Evolutionary conservation across 108 stramenopile genomes (phyloP), one percentile per base, ranked within the genome.

Genomic region (Chaetoceros muelleri): DNA sequence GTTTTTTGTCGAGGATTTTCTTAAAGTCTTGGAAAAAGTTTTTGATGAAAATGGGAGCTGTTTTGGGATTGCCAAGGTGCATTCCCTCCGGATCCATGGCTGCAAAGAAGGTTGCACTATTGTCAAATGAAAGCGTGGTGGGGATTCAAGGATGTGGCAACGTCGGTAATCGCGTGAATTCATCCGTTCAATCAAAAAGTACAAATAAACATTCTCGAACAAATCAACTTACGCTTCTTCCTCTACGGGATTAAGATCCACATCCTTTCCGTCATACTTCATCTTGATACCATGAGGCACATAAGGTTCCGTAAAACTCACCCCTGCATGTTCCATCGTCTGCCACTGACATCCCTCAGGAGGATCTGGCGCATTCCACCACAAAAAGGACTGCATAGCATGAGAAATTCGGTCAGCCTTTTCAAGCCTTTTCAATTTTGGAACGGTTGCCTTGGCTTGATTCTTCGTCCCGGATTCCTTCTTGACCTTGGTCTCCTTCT

Each of bases 21-120:
- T 70, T 66, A 53, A 96, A 99, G 67, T 98, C 97, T 22, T 69
- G 64, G 62, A 96, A 97, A 69, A 96, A 99, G 59, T 99, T 99
- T 53, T 90, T 90, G 66, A 82, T 85, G 62, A 98, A 99, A 10
- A 95, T 96, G 44, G 76, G 76, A 19, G 81, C 87, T 13, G 94
- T 95, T 48, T 90, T 95, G 48, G 87, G 72, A 60, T 94, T 89
- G 21, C 89, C 90, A 3, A 97, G 74, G 62, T 97, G 96, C 82
- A 92, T 95, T n/a, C 91, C 93, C 10, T 95, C 87, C 5, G 81
- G 84, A 69, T 90, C 92, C 90, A 94, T 93, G 44, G 89, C 86
- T 1, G 99, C 99, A 72, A 91, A 97, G 65, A 98, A 96, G 1
- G 96, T 98, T 25, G 97, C 97, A 10, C 82, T 84, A 44, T 57